phyloP scores from a whole-genome alignment of 2,329 filamentous ascomycete species.

The Penicillium sp. region DNA sequence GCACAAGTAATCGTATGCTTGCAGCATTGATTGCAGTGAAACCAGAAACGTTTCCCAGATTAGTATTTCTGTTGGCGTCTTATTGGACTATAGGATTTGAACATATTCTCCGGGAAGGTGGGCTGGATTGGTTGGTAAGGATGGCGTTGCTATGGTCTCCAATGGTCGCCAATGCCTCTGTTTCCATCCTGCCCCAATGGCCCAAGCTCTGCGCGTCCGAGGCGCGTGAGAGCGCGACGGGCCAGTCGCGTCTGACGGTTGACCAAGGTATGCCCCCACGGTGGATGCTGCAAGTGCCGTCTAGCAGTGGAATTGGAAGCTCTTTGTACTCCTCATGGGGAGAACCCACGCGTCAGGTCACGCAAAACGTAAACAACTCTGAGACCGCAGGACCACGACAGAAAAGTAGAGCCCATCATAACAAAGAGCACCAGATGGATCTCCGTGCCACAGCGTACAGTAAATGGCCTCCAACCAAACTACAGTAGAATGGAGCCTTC shows the following conservation, averaged over 20 bases:
- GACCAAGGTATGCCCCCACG: neutral
- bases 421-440: neutral
- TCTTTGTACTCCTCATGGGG: neutral
- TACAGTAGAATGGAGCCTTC: neutral
- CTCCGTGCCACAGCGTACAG: neutral
- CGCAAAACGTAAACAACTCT: conserved; percentile 1
- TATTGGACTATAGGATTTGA: neutral
- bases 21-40: conserved; percentile 12
- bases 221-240: conserved; percentile 20
- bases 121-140: conserved; percentile 20
- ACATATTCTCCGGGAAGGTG: neutral
- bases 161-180: neutral
- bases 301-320: neutral
- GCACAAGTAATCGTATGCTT: neutral
- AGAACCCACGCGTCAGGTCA: neutral
- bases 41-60: neutral
- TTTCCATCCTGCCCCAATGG: conserved; percentile 7
- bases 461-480: neutral
- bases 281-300: neutral
- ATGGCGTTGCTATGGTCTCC: conserved; percentile 6
- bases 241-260: conserved; percentile 6
- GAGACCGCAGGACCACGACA: neutral
- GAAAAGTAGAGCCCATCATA: neutral
- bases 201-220: conserved; percentile 24
- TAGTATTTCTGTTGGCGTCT: no score